Evolutionary conservation across 352 stramenopile species (phyloP).

Genomic region (Pythium utonaiense): DNA sequence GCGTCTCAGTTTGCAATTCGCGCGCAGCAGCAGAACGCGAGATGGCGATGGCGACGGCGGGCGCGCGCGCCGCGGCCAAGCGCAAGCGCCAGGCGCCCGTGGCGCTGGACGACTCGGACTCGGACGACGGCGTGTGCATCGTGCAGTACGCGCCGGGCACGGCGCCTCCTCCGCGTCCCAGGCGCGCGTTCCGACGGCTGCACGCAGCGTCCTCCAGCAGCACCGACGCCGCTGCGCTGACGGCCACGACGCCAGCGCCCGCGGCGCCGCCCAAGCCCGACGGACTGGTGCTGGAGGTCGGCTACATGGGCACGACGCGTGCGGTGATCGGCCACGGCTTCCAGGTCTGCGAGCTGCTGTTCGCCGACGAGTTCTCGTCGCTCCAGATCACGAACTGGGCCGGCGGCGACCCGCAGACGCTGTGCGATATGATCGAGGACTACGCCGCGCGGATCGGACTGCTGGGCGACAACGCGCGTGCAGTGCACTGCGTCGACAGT

Average conservation of each 20-base stretch:
- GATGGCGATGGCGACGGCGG: background rate
- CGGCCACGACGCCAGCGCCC: background rate
- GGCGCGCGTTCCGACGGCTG: background rate
- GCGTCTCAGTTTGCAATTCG: too few relatives aligned
- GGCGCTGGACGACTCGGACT: background rate
- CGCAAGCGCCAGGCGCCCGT: background rate
- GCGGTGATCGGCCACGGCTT: background rate
- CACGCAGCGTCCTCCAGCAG: background rate
- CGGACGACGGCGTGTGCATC: background rate
- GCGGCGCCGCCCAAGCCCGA: background rate
- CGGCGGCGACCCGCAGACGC: background rate
- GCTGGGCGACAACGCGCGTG: background rate
- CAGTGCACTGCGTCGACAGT: background rate
- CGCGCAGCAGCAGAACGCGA: background rate
- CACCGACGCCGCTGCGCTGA: background rate
- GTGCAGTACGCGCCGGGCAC: background rate
- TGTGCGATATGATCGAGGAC: background rate
- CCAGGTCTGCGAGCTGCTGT: background rate
- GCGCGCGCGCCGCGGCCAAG: background rate
- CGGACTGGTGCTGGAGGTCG: background rate
- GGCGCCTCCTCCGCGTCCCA: background rate
- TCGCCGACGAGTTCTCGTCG: slow-evolving; percentile 1
- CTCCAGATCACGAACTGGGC: slow-evolving; percentile 1
- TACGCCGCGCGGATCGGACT: background rate
- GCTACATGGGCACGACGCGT: background rate